Evolutionary conservation across 164 flowering plant genomes (phyloP).

Genomic region (Cinnamomum micranthum): DNA sequence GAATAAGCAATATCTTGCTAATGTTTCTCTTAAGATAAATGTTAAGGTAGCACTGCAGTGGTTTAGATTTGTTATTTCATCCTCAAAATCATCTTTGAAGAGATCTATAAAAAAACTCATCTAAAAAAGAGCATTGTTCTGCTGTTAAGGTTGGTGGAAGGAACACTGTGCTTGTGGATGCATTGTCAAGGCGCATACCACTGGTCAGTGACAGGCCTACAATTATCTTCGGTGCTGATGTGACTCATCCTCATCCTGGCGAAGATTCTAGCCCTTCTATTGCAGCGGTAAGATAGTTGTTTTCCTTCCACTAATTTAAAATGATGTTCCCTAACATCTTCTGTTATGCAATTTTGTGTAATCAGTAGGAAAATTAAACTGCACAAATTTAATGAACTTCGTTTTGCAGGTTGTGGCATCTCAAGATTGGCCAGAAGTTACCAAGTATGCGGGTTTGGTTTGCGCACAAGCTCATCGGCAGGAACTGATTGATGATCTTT

Average conservation of each 20-base stretch:
- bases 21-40: slow-evolving; percentile 67
- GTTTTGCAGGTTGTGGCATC: slow-evolving; percentile 21
- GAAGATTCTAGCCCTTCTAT: slow-evolving; percentile 94
- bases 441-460: slow-evolving; percentile 26
- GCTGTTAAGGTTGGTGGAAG: slow-evolving; percentile 63
- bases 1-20: slow-evolving; percentile 80
- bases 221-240: slow-evolving; percentile 96
- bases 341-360: neutral
- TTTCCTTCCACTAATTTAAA: neutral
- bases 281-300: slow-evolving; percentile 60
- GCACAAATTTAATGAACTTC: neutral
- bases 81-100: neutral
- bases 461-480: slow-evolving; percentile 34
- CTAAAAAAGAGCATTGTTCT: neutral
- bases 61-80: neutral
- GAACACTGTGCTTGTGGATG: slow-evolving; percentile 88
- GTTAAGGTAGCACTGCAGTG: slow-evolving; percentile 47
- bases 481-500: slow-evolving; percentile 31
- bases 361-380: no score
- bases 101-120: neutral
- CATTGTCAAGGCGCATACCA: slow-evolving; percentile 75
- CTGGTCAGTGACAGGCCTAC: slow-evolving; percentile 79
- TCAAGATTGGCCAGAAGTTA: slow-evolving; percentile 28
- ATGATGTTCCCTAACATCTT: neutral
- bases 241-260: slow-evolving; percentile 98